Conservation (phyloP, 306 rosid genomes). For the Acacia confusa region DNA sequence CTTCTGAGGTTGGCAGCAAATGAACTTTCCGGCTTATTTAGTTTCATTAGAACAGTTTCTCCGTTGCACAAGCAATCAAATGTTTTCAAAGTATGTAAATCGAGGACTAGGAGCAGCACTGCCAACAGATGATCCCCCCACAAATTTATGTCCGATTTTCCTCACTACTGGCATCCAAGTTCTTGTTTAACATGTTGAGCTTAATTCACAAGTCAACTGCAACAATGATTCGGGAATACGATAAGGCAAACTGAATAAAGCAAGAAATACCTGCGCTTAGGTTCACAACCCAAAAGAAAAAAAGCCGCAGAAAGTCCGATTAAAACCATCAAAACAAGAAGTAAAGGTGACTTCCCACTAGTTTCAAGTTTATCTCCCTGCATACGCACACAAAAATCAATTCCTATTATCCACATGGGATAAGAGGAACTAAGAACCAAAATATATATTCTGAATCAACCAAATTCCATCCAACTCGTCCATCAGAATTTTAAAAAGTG, state of each 20-base stretch:
- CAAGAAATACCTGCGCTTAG: constrained; percentile 17
- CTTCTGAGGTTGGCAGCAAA: constrained; percentile 39
- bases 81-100: constrained; percentile 25
- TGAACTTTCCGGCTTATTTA: constrained; percentile 43
- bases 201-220: constrained; percentile 17
- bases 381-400: constrained; percentile 13
- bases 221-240: not conserved
- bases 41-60: constrained; percentile 42
- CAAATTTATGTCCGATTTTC: constrained; percentile 30
- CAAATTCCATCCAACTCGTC: constrained; percentile 8
- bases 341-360: constrained; percentile 18
- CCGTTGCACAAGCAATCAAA: constrained; percentile 33
- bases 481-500: constrained; percentile 31
- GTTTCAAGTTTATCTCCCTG: constrained; percentile 28
- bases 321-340: constrained; percentile 21
- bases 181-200: constrained; percentile 16
- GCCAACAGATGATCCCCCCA: not conserved
- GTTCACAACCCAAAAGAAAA: constrained; percentile 12
- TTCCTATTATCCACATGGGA: constrained; percentile 28
- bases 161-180: constrained; percentile 18
- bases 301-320: not conserved
- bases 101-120: constrained; percentile 22
- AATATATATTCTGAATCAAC: constrained; percentile 24
- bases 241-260: not conserved
- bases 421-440: constrained; percentile 22